Percentiles rank a stretch among this genome's conserved stretches.
phyloP scores from a whole-genome alignment of 2,329 filamentous ascomycete species.

The Zasmidium cellare region DNA sequence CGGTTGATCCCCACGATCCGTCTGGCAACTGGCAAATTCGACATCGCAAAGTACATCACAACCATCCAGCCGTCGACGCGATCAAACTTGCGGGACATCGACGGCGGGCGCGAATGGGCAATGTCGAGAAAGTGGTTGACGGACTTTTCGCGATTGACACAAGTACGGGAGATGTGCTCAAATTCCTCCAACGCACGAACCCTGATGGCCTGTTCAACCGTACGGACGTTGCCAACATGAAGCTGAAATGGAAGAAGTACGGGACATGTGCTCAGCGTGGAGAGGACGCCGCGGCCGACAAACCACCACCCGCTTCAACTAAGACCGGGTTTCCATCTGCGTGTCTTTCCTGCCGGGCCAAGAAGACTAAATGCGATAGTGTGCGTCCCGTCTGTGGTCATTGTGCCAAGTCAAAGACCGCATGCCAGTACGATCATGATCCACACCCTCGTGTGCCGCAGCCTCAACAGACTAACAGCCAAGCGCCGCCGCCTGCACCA shows the following conservation, averaged over 20 bases:
- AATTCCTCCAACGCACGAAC: conserved; percentile 33
- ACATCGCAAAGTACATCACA: conserved; percentile 35
- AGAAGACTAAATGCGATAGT: conserved; percentile 31
- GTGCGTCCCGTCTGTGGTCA: conserved; percentile 27
- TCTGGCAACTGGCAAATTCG: conserved; percentile 34
- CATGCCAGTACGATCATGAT: conserved; percentile 29
- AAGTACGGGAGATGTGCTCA: conserved; percentile 31
- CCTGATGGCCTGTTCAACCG: conserved; percentile 35
- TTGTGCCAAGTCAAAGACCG: conserved; percentile 18
- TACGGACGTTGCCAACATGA: conserved; percentile 38
- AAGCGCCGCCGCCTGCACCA: not conserved
- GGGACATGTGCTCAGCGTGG: conserved; percentile 29
- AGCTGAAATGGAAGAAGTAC: conserved; percentile 35
- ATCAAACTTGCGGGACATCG: conserved; percentile 32
- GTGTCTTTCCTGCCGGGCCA: conserved; percentile 29
- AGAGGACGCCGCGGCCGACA: conserved; percentile 12
- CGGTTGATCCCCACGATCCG: conserved; percentile 31
- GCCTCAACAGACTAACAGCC: not conserved
- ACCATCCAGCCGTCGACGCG: conserved; percentile 33
- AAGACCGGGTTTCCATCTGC: conserved; percentile 24
- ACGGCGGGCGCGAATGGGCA: conserved; percentile 30
- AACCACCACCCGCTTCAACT: not conserved
- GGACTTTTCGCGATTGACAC: conserved; percentile 35
- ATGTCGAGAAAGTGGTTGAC: conserved; percentile 34
- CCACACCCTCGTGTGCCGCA: conserved; percentile 13